Evolutionary conservation across 2,329 filamentous ascomycete species (phyloP).

Genomic region (Neonectria faginata): DNA sequence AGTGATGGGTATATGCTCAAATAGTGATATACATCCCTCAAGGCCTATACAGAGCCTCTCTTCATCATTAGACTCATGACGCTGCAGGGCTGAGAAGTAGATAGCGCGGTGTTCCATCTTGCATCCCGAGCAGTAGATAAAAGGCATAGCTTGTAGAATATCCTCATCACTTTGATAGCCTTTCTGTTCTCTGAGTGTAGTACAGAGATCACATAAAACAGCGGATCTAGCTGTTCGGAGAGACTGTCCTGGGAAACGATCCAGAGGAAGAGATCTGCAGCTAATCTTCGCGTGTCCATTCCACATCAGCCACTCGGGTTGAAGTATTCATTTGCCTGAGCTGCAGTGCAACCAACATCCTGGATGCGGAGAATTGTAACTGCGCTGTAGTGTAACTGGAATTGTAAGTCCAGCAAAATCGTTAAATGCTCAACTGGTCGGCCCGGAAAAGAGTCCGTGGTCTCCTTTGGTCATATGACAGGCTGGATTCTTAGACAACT

Average conservation of each 20-base stretch:
- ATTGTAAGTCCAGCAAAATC: too few relatives aligned
- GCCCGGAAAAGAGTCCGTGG: too few relatives aligned
- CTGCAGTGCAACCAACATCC: too few relatives aligned
- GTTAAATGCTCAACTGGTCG: too few relatives aligned
- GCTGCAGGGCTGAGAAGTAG: constrained; percentile 18
- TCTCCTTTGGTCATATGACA: too few relatives aligned
- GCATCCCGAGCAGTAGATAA: constrained; percentile 23
- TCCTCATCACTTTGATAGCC: constrained; percentile 11
- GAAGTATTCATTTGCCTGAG: too few relatives aligned
- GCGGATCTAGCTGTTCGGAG: not conserved
- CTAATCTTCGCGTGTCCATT: too few relatives aligned
- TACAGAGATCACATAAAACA: not conserved
- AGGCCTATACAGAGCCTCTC: constrained; percentile 5
- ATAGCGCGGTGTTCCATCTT: constrained; percentile 25
- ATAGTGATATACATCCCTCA: constrained; percentile 2
- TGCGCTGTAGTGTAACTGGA: too few relatives aligned
- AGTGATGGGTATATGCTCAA: constrained; percentile 8
- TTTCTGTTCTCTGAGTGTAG: constrained; percentile 1
- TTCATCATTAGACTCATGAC: constrained; percentile 16
- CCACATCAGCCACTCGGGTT: too few relatives aligned
- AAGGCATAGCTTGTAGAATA: constrained; percentile 14
- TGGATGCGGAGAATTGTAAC: too few relatives aligned
- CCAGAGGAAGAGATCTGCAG: not conserved
- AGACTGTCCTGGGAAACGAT: constrained; percentile 7
- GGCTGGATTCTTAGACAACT: too few relatives aligned